Evolutionary conservation across 129 eudicot species (phyloP).

Genomic region (Calendula officinalis): DNA sequence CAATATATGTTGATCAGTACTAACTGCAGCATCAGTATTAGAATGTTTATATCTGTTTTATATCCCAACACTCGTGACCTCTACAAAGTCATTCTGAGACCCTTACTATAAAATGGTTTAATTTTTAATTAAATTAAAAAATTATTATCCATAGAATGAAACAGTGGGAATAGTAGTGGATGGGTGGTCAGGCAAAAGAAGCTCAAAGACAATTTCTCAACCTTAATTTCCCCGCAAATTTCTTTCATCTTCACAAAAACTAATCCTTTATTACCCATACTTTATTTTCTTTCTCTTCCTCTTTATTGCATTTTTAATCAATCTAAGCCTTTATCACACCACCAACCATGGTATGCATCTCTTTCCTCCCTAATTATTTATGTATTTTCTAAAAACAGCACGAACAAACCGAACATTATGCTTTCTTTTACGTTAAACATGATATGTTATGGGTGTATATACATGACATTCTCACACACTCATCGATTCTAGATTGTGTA

Average conservation of each 20-base stretch:
- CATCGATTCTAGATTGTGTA: neutral
- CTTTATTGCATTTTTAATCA: conserved; percentile 20
- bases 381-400: neutral
- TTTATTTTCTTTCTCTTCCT: conserved; percentile 20
- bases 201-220: conserved; percentile 30
- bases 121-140: neutral
- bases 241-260: conserved; percentile 33
- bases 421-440: conserved; percentile 6
- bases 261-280: conserved; percentile 21
- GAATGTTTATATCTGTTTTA: no score
- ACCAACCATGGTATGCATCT: conserved; percentile 37
- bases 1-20: no score
- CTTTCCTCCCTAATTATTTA: neutral
- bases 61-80: no score
- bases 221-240: conserved; percentile 35
- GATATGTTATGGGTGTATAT: conserved; percentile 14
- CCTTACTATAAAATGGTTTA: no score
- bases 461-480: neutral
- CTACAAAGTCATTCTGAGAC: no score
- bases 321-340: conserved; percentile 23
- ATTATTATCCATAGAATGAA: conserved; percentile 24
- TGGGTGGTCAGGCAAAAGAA: conserved; percentile 40
- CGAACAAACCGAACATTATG: neutral
- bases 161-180: conserved; percentile 33
- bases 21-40: no score